These are phyloP conservation scores for Forsythia suspensa DNA, from an alignment of 257 asterid genomes.

Conservation along the genomic window DNA sequence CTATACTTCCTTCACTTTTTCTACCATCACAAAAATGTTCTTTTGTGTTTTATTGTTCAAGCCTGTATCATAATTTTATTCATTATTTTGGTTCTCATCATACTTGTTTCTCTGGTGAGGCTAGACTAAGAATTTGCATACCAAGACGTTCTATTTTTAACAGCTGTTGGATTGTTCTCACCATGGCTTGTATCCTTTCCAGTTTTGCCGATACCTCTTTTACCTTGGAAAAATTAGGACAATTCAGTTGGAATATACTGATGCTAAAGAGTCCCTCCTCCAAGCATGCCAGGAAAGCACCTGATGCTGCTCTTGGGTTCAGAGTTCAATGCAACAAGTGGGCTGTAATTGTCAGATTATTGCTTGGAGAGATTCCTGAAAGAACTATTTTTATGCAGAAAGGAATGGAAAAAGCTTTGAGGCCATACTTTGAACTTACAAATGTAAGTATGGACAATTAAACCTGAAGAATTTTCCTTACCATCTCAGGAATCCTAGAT, in stretches of 20 bases:
- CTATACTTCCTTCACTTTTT: background rate
- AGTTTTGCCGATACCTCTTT: conserved; percentile 74
- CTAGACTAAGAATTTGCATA: background rate
- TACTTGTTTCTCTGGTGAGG: background rate
- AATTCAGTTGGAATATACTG: conserved; percentile 76
- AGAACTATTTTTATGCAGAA: conserved; percentile 81
- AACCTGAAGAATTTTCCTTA: background rate
- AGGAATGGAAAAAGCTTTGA: conserved; percentile 72
- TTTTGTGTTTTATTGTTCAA: background rate
- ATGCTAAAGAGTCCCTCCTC: conserved; percentile 77
- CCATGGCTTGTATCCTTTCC: conserved; percentile 28
- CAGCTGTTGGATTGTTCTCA: conserved; percentile 17
- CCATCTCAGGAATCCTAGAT: background rate
- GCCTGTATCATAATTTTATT: background rate
- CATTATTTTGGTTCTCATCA: background rate
- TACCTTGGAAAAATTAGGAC: conserved; percentile 84
- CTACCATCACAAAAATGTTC: background rate
- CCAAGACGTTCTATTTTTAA: background rate
- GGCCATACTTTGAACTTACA: conserved; percentile 85
- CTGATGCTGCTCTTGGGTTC: conserved; percentile 75
- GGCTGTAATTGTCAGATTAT: conserved; percentile 71
- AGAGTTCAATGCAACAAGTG: conserved; percentile 74
- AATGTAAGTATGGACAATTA: conserved; percentile 47
- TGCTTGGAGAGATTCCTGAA: conserved; percentile 91
- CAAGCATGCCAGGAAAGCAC: conserved; percentile 85